Evolutionary conservation across 768 basidiomycete genomes (phyloP).

Genomic region (Auricularia sp.): DNA sequence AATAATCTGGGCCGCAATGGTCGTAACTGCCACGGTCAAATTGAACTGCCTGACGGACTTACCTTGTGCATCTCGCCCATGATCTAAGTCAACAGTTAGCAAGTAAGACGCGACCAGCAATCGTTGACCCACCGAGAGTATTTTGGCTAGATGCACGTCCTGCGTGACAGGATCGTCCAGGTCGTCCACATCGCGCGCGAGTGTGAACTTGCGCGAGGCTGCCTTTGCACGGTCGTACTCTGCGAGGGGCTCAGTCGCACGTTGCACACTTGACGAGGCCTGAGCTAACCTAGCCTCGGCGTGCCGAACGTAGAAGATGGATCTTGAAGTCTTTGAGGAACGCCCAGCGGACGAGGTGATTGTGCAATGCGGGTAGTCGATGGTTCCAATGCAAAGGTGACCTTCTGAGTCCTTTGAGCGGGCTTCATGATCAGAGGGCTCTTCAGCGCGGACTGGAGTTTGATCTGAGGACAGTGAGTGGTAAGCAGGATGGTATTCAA

Average conservation of each 20-base stretch:
- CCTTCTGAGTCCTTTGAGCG: background rate
- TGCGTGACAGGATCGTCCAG: background rate
- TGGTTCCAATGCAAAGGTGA: too few relatives aligned
- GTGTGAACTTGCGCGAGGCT: too few relatives aligned
- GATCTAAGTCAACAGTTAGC: conserved; percentile 23
- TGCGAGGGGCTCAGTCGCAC: too few relatives aligned
- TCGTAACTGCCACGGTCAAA: background rate
- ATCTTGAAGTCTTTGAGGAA: too few relatives aligned
- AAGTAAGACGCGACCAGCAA: too few relatives aligned
- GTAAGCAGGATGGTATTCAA: too few relatives aligned
- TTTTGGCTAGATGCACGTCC: background rate
- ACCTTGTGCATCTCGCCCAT: conserved; percentile 42
- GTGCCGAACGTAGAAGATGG: too few relatives aligned
- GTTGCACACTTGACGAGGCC: too few relatives aligned
- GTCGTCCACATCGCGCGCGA: background rate
- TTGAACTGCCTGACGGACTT: conserved; percentile 2
- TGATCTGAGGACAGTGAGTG: background rate
- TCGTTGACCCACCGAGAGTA: background rate
- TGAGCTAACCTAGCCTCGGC: too few relatives aligned
- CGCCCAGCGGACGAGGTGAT: too few relatives aligned
- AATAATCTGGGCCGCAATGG: conserved; percentile 29
- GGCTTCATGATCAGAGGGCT: background rate
- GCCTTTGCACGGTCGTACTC: too few relatives aligned
- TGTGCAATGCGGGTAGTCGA: too few relatives aligned
- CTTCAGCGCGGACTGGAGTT: background rate